Evolutionary conservation across 1,139 yeast species (phyloP).

Genomic region (Trichomonascaceae sp.): DNA sequence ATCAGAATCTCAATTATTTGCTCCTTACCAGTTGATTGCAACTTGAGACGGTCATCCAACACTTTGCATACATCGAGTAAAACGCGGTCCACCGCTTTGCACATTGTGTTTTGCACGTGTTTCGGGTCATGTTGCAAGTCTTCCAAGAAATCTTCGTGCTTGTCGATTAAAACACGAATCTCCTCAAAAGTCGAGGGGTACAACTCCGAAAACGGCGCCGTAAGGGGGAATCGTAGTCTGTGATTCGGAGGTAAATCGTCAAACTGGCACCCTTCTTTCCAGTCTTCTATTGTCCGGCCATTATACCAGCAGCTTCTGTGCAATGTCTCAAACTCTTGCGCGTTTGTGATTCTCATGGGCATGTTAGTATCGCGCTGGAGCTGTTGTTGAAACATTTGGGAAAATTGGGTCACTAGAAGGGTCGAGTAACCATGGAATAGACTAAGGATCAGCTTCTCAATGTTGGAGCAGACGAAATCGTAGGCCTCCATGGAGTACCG

Average conservation of each 20-base stretch:
- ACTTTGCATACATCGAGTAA: conserved; percentile 56
- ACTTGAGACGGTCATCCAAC: conserved; percentile 49
- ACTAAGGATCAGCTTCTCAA: conserved; percentile 49
- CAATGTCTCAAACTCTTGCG: conserved; percentile 48
- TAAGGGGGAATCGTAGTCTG: conserved; percentile 44
- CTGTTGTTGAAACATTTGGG: conserved; percentile 44
- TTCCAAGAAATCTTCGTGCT: conserved; percentile 48
- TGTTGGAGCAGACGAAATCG: conserved; percentile 44
- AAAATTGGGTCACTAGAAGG: conserved; percentile 43
- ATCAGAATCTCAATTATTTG: conserved; percentile 81
- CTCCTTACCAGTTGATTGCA: conserved; percentile 59
- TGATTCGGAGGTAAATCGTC: conserved; percentile 6
- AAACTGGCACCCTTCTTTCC: conserved; percentile 13
- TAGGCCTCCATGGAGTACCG: conserved; percentile 67
- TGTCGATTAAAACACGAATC: conserved; percentile 49
- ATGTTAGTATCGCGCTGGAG: conserved; percentile 76
- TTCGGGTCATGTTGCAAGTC: conserved; percentile 45
- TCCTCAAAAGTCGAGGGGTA: conserved; percentile 79
- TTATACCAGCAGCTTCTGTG: conserved; percentile 61
- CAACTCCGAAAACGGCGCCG: conserved; percentile 78
- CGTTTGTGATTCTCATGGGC: conserved; percentile 62
- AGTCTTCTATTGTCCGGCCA: conserved; percentile 19
- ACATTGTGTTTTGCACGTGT: conserved; percentile 29
- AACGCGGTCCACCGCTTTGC: conserved; percentile 51
- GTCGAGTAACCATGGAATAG: conserved; percentile 52